Conservation (phyloP, 202 grass and related monocot species). For the Brachypodium distachyon region DNA sequence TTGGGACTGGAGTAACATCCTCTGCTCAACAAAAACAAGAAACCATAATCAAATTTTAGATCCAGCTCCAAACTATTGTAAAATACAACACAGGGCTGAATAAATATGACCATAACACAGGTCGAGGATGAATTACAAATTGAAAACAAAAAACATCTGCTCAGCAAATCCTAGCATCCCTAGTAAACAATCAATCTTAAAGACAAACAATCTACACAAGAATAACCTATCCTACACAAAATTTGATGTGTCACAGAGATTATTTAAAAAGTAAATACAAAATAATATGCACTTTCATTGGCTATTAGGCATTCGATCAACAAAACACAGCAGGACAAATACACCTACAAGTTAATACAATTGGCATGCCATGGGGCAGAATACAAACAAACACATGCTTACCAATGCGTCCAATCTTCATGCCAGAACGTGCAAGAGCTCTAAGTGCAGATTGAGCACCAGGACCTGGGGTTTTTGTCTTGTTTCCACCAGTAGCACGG, state of each 20-base stretch:
- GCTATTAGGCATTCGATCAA: background rate
- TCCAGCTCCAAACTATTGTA: background rate
- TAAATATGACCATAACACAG: background rate
- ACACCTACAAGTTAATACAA: background rate
- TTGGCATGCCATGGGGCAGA: background rate
- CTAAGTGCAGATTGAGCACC: conserved; percentile 91
- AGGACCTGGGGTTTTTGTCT: conserved; percentile 86
- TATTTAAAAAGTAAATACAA: too few relatives aligned
- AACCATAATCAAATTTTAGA: background rate
- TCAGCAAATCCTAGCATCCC: background rate
- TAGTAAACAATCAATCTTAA: background rate
- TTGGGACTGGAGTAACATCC: conserved; percentile 85
- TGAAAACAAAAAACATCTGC: background rate
- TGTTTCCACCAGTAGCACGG: conserved; percentile 85
- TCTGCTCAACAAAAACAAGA: conserved; percentile 23
- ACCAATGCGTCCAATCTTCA: conserved; percentile 95
- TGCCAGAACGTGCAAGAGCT: conserved; percentile 88
- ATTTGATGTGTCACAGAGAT: too few relatives aligned
- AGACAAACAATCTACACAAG: background rate
- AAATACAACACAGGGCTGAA: background rate
- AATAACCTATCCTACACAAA: background rate
- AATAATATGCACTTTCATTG: background rate
- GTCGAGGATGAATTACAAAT: background rate
- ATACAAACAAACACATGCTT: background rate
- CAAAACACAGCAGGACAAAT: background rate